Evolutionary conservation across 2,329 filamentous ascomycete genomes (phyloP).

Genomic region (Diatrype stigma): DNA sequence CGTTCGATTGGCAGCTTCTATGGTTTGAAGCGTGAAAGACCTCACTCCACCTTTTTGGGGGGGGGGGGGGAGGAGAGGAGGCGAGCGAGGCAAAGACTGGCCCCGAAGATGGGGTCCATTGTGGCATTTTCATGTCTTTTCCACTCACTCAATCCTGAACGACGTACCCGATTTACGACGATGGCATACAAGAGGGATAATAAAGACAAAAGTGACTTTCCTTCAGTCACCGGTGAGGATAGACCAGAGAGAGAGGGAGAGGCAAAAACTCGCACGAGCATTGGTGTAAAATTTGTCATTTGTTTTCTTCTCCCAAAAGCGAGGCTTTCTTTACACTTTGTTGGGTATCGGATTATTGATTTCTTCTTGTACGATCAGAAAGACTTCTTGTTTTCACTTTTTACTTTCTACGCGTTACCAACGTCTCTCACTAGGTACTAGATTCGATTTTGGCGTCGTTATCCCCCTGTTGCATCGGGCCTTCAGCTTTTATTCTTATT

Average conservation of each 20-base stretch:
- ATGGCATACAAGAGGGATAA: conserved; percentile 26
- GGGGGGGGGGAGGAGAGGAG: conserved; percentile 3
- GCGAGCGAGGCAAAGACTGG: too few species aligned
- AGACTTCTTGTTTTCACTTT: background rate
- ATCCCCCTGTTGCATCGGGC: background rate
- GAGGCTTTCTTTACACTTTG: conserved; percentile 8
- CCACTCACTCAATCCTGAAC: conserved; percentile 11
- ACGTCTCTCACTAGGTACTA: background rate
- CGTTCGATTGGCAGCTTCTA: conserved; percentile 18
- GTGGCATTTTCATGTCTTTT: conserved; percentile 9
- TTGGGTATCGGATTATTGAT: conserved; percentile 13
- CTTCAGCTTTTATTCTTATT: background rate
- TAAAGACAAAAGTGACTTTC: conserved; percentile 27
- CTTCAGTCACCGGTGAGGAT: conserved; percentile 23
- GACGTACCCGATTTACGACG: conserved; percentile 27
- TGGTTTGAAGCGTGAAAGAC: conserved; percentile 21
- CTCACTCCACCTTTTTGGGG: conserved; percentile 15
- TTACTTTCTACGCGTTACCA: background rate
- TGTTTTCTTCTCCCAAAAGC: conserved; percentile 21
- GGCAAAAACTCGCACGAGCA: conserved; percentile 21
- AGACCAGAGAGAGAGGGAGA: conserved; percentile 17
- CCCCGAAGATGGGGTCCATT: conserved; percentile 4
- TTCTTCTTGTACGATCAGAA: conserved; percentile 19
- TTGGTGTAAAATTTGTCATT: conserved; percentile 21
- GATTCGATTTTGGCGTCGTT: background rate